phyloP scores from a whole-genome alignment of 2,329 filamentous ascomycete species.

The Fusarium coicis region DNA sequence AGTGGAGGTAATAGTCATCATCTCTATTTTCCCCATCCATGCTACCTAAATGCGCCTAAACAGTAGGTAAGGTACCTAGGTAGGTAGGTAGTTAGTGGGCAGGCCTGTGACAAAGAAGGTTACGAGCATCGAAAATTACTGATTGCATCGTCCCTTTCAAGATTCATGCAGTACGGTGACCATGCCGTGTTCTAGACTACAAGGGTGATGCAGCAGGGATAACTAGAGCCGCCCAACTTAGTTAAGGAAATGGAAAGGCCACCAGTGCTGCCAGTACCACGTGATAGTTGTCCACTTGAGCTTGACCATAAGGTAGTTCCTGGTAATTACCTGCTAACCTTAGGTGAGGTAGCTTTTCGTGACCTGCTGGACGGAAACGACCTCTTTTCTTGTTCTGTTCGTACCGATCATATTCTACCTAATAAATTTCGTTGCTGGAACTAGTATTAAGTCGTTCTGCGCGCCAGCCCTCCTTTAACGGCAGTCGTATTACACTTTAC shows the following conservation, averaged over 20 bases:
- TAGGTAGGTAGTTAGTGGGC: not conserved
- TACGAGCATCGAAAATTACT: constrained; percentile 4
- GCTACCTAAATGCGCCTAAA: not conserved
- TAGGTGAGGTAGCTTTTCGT: constrained; percentile 13
- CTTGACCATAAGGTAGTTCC: not conserved
- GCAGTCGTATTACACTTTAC: constrained; percentile 8
- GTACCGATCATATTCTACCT: constrained; percentile 1
- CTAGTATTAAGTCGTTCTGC: not conserved
- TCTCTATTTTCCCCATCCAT: not conserved
- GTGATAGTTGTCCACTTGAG: constrained; percentile 40
- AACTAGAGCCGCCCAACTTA: constrained; percentile 25
- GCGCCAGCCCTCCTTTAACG: not conserved
- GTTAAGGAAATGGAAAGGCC: not conserved
- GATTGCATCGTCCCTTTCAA: constrained; percentile 6
- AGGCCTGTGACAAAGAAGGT: not conserved
- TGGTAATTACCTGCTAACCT: not conserved
- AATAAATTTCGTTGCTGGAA: constrained; percentile 8
- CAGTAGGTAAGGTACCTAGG: not conserved
- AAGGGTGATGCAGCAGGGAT: constrained; percentile 27
- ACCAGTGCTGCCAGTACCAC: constrained; percentile 30
- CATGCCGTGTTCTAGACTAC: constrained; percentile 19
- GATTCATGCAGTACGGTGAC: constrained; percentile 13
- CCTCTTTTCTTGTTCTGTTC: constrained; percentile 33
- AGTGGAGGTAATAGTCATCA: not conserved
- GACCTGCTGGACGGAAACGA: constrained; percentile 5